Evolutionary conservation across 495 filamentous ascomycete species (phyloP), one percentile per base, ranked within the genome.

Genomic region (Immersiella caudata): DNA sequence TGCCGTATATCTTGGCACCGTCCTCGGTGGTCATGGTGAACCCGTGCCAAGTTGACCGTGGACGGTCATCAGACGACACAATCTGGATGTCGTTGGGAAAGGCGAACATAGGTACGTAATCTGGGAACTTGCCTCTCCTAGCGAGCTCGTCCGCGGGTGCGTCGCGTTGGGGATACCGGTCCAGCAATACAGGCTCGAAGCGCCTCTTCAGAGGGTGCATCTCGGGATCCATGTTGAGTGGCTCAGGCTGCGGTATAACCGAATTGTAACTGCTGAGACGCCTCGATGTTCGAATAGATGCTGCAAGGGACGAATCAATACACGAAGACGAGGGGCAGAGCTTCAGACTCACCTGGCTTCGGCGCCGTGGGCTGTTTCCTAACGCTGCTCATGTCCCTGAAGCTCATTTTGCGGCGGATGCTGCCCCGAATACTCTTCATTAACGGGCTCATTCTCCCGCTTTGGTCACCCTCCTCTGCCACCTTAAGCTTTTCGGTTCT

Each of bases 51-150:
- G 94, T 97, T 52, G 95, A 91, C 63, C 93, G 84, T 1, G 95
- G 95, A 67, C 93, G 86, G 74, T 98, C 93, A 73, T 99, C 95
- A 1, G 93, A 93, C 9, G 95, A 97, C 8, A 98, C 91, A 60
- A 99, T 94, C 65, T 93, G 92, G 71, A 99, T 92, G 78, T 99
- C 95, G 77, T 99, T 97, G 27, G 95, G 95, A 73, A 98, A 99
- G 22, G 95, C 93, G 73, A 98, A 99, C 95, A 99, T 98, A 26
- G 95, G 95, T 46, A 99, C 92, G 71, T 97, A 98, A 74, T 99
- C 94, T 3, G 95, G 95, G 75, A 99, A 97, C 61, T 87, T 88
- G 52, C 92, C 93, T 72, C 95, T 88, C 73, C 90, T 86, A 73
- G 91, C 88, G 64, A 87, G 71, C 69, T 96, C 92, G 26, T 97